These are phyloP conservation scores for Geosmithia putterillii DNA, from an alignment of 2,329 filamentous ascomycete genomes.

Conservation along the genomic window DNA sequence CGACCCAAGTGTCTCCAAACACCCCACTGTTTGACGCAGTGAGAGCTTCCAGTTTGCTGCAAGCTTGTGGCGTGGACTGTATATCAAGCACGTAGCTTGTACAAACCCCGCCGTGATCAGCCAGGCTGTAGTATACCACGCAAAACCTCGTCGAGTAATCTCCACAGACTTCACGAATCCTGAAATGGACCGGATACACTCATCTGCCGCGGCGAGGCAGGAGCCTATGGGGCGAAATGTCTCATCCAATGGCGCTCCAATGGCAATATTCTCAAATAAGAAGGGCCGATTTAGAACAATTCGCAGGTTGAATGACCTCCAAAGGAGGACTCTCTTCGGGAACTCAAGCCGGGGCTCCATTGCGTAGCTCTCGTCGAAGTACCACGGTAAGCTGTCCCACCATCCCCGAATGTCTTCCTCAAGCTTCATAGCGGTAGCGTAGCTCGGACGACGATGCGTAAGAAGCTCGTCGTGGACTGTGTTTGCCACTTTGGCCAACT, in stretches of 20 bases:
- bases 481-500: slow-evolving; percentile 7
- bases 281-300: slow-evolving; percentile 7
- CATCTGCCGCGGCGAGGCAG: slow-evolving; percentile 4
- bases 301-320: slow-evolving; percentile 7
- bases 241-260: slow-evolving; percentile 1
- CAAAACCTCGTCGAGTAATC: slow-evolving; percentile 2
- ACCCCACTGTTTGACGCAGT: slow-evolving; percentile 4
- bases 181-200: slow-evolving; percentile 6
- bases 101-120: slow-evolving; percentile 7
- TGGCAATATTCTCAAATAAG: slow-evolving; percentile 4
- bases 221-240: slow-evolving; percentile 1
- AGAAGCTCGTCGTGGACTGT: slow-evolving; percentile 7
- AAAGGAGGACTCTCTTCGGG: slow-evolving; percentile 6
- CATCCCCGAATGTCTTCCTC: slow-evolving; percentile 4
- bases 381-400: slow-evolving; percentile 3
- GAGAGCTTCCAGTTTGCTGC: slow-evolving; percentile 5
- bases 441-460: slow-evolving; percentile 6
- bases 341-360: slow-evolving; percentile 5
- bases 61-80: slow-evolving; percentile 5
- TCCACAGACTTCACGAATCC: slow-evolving; percentile 2
- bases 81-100: slow-evolving; percentile 7
- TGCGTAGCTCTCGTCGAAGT: slow-evolving; percentile 2
- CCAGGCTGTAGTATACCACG: slow-evolving; percentile 9
- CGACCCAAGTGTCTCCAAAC: slow-evolving; percentile 3
- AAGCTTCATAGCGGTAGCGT: slow-evolving; percentile 2